Evolutionary conservation across 495 filamentous ascomycete species (phyloP).

Genomic region (Penicillium canescens): DNA sequence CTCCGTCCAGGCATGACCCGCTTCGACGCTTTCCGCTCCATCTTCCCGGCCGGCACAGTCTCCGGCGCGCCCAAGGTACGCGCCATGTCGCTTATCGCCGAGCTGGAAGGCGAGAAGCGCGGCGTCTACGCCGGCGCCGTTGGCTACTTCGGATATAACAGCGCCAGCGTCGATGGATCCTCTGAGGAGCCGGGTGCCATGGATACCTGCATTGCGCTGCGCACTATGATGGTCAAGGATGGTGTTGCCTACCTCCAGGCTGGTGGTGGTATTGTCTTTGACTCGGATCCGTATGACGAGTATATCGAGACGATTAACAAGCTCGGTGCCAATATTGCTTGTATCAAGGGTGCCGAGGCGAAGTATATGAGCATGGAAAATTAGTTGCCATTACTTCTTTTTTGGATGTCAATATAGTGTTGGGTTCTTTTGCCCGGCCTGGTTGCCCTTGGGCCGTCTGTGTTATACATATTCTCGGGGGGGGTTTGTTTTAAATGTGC

Average conservation of each 20-base stretch:
- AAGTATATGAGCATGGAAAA: constrained; percentile 59
- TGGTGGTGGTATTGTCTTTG: constrained; percentile 96
- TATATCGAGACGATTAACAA: constrained; percentile 98
- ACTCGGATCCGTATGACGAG: constrained; percentile 91
- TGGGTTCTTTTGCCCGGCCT: no score
- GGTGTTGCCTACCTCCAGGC: constrained; percentile 91
- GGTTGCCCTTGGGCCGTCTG: no score
- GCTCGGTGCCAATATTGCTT: constrained; percentile 81
- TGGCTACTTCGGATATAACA: constrained; percentile 66
- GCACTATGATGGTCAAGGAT: constrained; percentile 94
- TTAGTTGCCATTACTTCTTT: constrained; percentile 5
- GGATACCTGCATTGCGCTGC: constrained; percentile 98
- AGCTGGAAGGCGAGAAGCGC: constrained; percentile 88
- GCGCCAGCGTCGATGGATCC: constrained; percentile 36
- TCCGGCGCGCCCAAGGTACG: constrained; percentile 92
- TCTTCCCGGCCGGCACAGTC: constrained; percentile 95
- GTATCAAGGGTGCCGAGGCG: constrained; percentile 81
- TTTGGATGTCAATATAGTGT: no score
- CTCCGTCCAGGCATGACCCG: constrained; percentile 80
- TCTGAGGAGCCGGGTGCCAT: constrained; percentile 72
- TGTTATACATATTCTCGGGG: no score
- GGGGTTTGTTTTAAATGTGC: no score
- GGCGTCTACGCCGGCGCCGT: constrained; percentile 97
- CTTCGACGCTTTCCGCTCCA: constrained; percentile 93
- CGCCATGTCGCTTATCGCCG: constrained; percentile 96